These are phyloP conservation scores for Tuber brumale DNA, from an alignment of 495 filamentous ascomycete genomes.

Conservation along the genomic window DNA sequence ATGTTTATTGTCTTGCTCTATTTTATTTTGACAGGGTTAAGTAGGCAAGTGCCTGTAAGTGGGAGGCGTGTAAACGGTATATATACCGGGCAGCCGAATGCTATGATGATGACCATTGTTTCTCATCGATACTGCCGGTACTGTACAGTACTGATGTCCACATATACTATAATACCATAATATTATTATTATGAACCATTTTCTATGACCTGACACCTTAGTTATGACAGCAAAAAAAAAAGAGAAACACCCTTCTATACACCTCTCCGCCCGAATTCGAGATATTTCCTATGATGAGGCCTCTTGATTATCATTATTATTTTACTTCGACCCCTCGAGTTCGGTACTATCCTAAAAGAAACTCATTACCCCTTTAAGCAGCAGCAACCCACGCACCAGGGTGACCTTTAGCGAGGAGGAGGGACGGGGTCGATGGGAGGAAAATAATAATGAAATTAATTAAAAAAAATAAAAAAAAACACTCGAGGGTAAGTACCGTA, in stretches of 20 bases:
- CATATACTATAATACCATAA: not conserved
- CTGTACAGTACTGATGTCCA: no score
- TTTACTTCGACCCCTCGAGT: no score
- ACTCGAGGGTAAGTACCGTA: conserved; percentile 17
- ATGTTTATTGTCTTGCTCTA: not conserved
- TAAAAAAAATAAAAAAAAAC: conserved; percentile 11
- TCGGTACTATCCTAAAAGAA: not conserved
- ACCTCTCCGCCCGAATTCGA: not conserved
- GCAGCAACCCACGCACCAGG: not conserved
- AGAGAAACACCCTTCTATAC: not conserved
- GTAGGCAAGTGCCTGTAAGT: not conserved
- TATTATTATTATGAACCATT: not conserved
- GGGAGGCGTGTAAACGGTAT: not conserved
- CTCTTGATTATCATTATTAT: not conserved
- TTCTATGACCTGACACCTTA: not conserved
- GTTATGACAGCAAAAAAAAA: not conserved
- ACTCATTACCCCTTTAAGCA: not conserved
- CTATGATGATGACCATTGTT: not conserved
- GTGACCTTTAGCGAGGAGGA: not conserved
- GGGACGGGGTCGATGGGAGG: not conserved
- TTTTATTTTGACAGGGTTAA: not conserved
- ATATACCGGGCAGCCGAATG: not conserved
- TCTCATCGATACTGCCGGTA: not conserved
- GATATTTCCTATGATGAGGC: not conserved
- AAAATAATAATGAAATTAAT: not conserved